Base-by-base conservation (phyloP, 2,329 filamentous ascomycete genomes). In the Claviceps lovelessii region DNA sequence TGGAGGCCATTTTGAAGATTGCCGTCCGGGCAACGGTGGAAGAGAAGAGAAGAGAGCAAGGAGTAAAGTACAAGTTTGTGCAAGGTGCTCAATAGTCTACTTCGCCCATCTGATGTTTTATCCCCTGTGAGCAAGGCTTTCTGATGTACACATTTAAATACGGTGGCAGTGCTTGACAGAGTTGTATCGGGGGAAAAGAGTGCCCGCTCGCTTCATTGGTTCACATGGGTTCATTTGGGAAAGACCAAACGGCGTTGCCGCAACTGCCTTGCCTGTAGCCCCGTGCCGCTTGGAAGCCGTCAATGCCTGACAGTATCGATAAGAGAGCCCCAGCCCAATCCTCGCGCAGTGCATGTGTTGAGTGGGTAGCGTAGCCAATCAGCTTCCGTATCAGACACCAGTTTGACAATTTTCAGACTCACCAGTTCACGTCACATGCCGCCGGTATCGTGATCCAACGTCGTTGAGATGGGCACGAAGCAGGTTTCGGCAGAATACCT, bases 401-500 rank as follows among this genome's bases (percentile, higher is more conserved):
- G 39, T n/a, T n/a, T 8, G 17, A 41, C 62, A 66, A 65, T 66
- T 65, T 68, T 65, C 63, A 69, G 64, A 66, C 60, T 69, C 65
- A 63, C 59, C 55, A 41, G 39, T 17, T 17, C 15, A 17, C 39
- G 39, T 41, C 39, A 41, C 39, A 41, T 41, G 39, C n/a, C 39
- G 39, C 56, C 49, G 37, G 52, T 49, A 54, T 49, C 31, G 50
- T 49, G 23, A 52, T 52, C 19, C 50, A 47, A 51, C 29, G 31
- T 54, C 39, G 54, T 55, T 57, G 62, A 58, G 42, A 69, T 69
- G 66, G 61, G 61, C 55, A 56, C 57, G 49, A 59, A 60, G 42
- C 61, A 60, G 45, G 62, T 75, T 33, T 68, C 68, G 33, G 65
- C 73, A 59, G 70, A 75, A 58, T 81, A 83, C 61, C 68, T 93